Conservation (phyloP, 306 rosid genomes). For the Urtica urens region DNA sequence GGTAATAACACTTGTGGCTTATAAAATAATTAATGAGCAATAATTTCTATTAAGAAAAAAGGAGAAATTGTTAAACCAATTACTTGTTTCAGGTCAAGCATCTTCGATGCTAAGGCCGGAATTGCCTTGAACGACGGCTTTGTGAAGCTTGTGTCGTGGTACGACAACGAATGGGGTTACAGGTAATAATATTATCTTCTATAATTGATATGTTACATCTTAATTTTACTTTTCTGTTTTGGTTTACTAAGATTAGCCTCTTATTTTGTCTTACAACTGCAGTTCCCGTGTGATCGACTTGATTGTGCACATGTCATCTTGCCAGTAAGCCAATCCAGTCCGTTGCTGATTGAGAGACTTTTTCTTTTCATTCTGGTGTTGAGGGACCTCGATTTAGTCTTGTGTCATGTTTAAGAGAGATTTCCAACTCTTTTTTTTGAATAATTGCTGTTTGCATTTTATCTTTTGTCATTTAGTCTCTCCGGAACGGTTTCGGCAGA, state of each 20-base stretch:
- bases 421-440: too few relatives aligned
- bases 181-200: constrained; percentile 31
- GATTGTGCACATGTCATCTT: constrained; percentile 62
- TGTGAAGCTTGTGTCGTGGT: constrained; percentile 78
- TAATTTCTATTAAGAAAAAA: too few relatives aligned
- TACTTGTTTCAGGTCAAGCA: constrained; percentile 75
- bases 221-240: too few relatives aligned
- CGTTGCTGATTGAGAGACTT: constrained; percentile 7
- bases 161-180: constrained; percentile 90
- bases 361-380: constrained; percentile 13
- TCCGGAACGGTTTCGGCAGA: background rate
- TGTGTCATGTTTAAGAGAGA: background rate
- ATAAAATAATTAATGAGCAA: too few relatives aligned
- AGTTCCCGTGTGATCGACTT: constrained; percentile 89
- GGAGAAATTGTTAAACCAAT: too few relatives aligned
- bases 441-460: constrained; percentile 10
- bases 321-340: constrained; percentile 5
- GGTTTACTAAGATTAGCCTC: background rate
- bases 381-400: constrained; percentile 5
- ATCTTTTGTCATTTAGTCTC: background rate
- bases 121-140: constrained; percentile 72
- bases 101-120: constrained; percentile 94
- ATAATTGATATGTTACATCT: background rate
- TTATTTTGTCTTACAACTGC: constrained; percentile 15
- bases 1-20: too few relatives aligned